Evolutionary conservation across 1,284 basidiomycete species (phyloP).

Genomic region (Trametes pubescens): DNA sequence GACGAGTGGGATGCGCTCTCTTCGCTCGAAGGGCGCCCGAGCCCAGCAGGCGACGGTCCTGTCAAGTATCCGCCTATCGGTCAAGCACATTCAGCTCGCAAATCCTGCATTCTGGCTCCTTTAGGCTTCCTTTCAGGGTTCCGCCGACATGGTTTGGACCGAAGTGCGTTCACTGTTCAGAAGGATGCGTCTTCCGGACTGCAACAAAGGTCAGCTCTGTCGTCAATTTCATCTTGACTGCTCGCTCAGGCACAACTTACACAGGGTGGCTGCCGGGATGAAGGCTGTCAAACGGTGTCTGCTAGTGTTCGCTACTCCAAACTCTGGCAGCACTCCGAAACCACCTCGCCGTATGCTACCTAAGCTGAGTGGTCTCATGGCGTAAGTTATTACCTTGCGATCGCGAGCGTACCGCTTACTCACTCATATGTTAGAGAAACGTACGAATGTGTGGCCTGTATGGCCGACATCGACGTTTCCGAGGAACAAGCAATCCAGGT

Average conservation of each 20-base stretch:
- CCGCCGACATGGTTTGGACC: background rate
- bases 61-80: background rate
- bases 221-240: too few species aligned
- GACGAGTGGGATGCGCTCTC: slow-evolving; percentile 3
- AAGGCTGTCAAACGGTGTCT: background rate
- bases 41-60: too few species aligned
- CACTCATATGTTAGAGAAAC: background rate
- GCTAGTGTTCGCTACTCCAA: background rate
- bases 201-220: background rate
- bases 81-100: background rate
- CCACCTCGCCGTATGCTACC: background rate
- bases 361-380: background rate
- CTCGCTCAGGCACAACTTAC: background rate
- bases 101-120: background rate
- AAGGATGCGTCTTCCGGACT: background rate
- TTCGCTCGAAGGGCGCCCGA: background rate
- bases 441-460: slow-evolving; percentile 48
- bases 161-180: background rate
- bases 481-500: slow-evolving; percentile 41
- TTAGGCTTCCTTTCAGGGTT: background rate
- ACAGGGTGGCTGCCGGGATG: background rate
- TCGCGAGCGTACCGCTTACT: background rate
- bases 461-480: slow-evolving; percentile 39
- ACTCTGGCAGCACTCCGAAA: background rate
- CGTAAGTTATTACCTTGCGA: background rate